Evolutionary conservation across 2,329 filamentous ascomycete species (phyloP).

Genomic region (Zymoseptoria tritici): DNA sequence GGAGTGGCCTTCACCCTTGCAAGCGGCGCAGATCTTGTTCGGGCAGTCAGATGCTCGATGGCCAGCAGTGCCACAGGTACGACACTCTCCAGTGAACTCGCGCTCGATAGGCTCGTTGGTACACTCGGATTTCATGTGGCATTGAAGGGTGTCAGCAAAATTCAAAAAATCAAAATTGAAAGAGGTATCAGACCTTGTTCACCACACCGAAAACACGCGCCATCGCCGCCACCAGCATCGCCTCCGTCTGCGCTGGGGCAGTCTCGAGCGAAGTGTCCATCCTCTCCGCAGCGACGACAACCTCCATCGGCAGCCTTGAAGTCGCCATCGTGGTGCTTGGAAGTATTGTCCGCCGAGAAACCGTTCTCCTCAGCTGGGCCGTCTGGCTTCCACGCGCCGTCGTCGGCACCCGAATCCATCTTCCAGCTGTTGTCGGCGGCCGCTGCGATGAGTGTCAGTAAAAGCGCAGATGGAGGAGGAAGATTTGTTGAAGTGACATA

Average conservation of each 20-base stretch:
- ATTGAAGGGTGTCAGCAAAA: slow-evolving; percentile 15
- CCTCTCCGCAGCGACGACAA: slow-evolving; percentile 38
- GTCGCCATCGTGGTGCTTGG: slow-evolving; percentile 24
- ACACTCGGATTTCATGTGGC: slow-evolving; percentile 59
- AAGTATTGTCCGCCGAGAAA: slow-evolving; percentile 21
- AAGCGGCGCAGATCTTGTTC: slow-evolving; percentile 53
- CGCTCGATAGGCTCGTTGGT: slow-evolving; percentile 47
- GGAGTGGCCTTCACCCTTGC: slow-evolving; percentile 51
- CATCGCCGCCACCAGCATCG: slow-evolving; percentile 23
- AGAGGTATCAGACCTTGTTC: slow-evolving; percentile 9
- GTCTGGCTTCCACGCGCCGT: slow-evolving; percentile 10
- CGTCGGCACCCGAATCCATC: slow-evolving; percentile 10
- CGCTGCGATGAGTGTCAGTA: slow-evolving; percentile 7
- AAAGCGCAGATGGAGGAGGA: background rate
- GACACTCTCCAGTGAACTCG: slow-evolving; percentile 30
- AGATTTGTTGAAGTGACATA: slow-evolving; percentile 5
- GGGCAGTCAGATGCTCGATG: slow-evolving; percentile 40
- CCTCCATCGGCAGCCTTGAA: slow-evolving; percentile 23
- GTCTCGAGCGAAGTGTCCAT: slow-evolving; percentile 42
- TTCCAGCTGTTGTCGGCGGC: slow-evolving; percentile 17
- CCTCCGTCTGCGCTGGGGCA: slow-evolving; percentile 32
- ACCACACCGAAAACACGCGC: slow-evolving; percentile 23
- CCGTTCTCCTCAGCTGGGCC: slow-evolving; percentile 4
- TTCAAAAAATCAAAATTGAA: background rate
- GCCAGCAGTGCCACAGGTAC: slow-evolving; percentile 47